Base-by-base conservation (phyloP, 1,284 basidiomycete genomes). In the Ustilago curta region DNA sequence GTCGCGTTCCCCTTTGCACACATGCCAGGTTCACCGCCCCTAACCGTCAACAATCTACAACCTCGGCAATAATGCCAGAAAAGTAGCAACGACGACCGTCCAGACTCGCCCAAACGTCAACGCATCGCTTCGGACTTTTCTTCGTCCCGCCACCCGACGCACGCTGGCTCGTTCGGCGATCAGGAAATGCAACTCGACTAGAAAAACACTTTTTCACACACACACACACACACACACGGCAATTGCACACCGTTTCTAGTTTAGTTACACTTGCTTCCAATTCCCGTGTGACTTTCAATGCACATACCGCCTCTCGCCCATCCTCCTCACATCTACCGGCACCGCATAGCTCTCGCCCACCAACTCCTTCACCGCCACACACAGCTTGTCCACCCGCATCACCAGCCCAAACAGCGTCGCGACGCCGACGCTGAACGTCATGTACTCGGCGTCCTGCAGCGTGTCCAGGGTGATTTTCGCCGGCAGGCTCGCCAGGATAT, bases 351-450 rank as follows among this genome's bases (percentile, higher is more conserved):
- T 91, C 81, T 93, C 91, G 0, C 92, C 92, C 0, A 93, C 92
- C 52, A 93, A 86, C 81, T 92, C 91, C 80, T 93, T 93, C 16
- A 89, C 88, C 2, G 91, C 91, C 1, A 92, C 78, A 90, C 92
- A 92, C 50, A 93, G 84, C 61, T 89, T 86, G 76, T 93, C 92
- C 42, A 93, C 84, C 5, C 90, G 87, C 12, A 88, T 88, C 32
- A 93, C 86, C 53, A 93, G 88, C 0, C 88, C 88, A 70, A 89
- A 92, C 0, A 90, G 87, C 1, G 90, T 91, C 0, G 90, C 88
- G 27, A 91, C 90, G 11, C 91, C 92, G 4, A 81, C 80, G 9
- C 56, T 51, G 23, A 80, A 78, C 19, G 59, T 53, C 67, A 73
- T 66, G 53, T 75, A 66, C 31, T 80, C 77, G 29, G 70, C 59